phyloP scores from a whole-genome alignment of 2,329 filamentous ascomycete genomes.

The Phialocephala sp. region DNA sequence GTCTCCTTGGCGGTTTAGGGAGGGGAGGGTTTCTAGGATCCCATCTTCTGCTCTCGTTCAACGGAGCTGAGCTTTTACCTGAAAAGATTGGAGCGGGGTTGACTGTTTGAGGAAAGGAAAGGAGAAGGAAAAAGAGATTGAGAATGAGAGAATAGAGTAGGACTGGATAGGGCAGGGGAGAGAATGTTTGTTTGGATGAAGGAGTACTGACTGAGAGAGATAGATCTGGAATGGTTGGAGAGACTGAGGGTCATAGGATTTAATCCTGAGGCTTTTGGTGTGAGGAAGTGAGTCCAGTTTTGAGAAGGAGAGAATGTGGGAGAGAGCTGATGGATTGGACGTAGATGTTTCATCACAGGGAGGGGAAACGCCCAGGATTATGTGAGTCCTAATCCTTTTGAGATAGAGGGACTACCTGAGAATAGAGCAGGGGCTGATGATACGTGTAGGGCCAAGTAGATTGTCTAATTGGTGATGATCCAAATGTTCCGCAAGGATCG shows the following conservation, averaged over 20 bases:
- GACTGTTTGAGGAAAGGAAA: no score
- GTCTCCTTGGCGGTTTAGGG: not conserved
- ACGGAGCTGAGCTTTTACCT: no score
- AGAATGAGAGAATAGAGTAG: not conserved
- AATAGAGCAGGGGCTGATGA: not conserved
- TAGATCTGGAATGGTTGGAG: slow-evolving; percentile 26
- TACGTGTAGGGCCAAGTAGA: slow-evolving; percentile 15
- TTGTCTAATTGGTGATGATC: slow-evolving; percentile 24
- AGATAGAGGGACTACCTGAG: not conserved
- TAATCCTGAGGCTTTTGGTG: slow-evolving; percentile 26
- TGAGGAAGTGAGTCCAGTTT: slow-evolving; percentile 22
- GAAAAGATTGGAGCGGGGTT: no score
- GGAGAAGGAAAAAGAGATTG: no score
- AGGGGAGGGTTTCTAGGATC: not conserved
- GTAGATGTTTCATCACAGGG: slow-evolving; percentile 29
- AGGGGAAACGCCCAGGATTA: slow-evolving; percentile 6
- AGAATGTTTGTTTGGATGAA: not conserved
- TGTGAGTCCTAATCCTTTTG: slow-evolving; percentile 14
- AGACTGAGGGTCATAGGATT: slow-evolving; percentile 20
- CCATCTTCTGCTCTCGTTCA: no score
- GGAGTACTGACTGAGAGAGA: not conserved
- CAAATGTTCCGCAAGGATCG: slow-evolving; percentile 18
- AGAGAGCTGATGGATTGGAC: not conserved
- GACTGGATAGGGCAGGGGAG: not conserved
- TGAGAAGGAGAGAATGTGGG: no score